These are phyloP conservation scores for Pelargonium hybrid DNA, from an alignment of 441 rosid genomes.

Conservation along the genomic window DNA sequence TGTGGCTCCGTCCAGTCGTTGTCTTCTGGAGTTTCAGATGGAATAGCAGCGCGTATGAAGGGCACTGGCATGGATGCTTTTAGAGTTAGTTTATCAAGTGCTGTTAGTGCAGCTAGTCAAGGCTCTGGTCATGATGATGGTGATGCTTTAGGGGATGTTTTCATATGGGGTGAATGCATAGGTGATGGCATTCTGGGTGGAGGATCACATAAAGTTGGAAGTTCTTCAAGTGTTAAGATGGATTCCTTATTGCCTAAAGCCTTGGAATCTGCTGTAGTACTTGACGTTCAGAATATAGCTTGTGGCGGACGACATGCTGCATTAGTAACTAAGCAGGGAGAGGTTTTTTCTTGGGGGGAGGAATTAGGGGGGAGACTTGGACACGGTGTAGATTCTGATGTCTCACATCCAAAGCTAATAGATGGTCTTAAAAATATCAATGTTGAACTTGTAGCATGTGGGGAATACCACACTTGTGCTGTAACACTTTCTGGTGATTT, in stretches of 20 bases:
- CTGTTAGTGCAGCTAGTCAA: constrained; percentile 93
- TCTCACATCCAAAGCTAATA: constrained; percentile 74
- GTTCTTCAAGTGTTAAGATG: constrained; percentile 40
- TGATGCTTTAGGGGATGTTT: constrained; percentile 92
- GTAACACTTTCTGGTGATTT: constrained; percentile 96
- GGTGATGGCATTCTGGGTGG: constrained; percentile 87
- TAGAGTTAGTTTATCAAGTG: constrained; percentile 94
- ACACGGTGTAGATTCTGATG: constrained; percentile 85
- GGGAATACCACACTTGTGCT: constrained; percentile 86
- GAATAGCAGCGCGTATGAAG: constrained; percentile 64
- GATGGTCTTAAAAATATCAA: constrained; percentile 67
- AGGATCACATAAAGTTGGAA: constrained; percentile 58
- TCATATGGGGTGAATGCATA: constrained; percentile 85
- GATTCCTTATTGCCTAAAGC: constrained; percentile 81
- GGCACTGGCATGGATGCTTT: constrained; percentile 56
- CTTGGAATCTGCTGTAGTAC: constrained; percentile 86
- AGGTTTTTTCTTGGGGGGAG: constrained; percentile 88
- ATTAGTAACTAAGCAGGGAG: constrained; percentile 88
- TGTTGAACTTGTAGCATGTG: constrained; percentile 87
- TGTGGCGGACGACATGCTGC: constrained; percentile 90
- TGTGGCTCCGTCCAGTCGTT: constrained; percentile 69
- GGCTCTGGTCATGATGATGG: constrained; percentile 99
- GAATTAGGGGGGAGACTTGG: constrained; percentile 96
- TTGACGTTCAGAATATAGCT: constrained; percentile 83
- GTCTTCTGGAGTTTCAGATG: constrained; percentile 85